Base-by-base conservation (phyloP, 495 filamentous ascomycete species). In the Baudoinia panamericana region DNA sequence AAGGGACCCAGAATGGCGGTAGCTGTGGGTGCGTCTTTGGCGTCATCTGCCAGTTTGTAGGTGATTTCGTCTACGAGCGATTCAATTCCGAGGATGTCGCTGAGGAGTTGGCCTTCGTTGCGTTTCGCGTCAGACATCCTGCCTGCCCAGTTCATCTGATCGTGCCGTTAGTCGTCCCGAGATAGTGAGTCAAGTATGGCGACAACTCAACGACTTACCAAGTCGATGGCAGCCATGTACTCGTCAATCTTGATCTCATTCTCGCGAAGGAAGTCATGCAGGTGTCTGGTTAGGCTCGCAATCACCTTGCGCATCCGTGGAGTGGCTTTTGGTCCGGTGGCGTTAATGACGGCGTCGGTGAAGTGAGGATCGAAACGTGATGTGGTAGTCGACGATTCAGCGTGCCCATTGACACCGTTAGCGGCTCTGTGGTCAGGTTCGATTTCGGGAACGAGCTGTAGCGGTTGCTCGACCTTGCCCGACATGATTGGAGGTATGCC, bases 51-150 rank as follows among this genome's bases (percentile, higher is more conserved):
- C 43, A 75, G 62, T 38, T 70, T 81, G 53, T 75, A 77, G 26
- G 78, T 84, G 51, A 87, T 84, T 54, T 84, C 78, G 56, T 85
- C 82, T 30, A 80, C 76, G 9, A 87, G 67, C 5, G 76, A 72
- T 58, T 84, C 80, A 11, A 86, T 60, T 20, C 81, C 81, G 17
- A 84, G 63, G 39, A 86, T 66, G 52, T 86, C 81, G 54, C 69
- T 76, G 12, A 86, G 58, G 11, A 83, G 64, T 48, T 79, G 76
- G 20, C 75, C 74, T 62, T 86, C 81, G 46, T 86, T 82, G 28
- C 81, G 76, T 41, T 68, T 70, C 38, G 78, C 71, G 46, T 72
- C 63, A 43, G 76, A 82, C 72, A 81, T 80, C 47, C 66, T 67
- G 21, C 81, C 81, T n/a, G 72, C 71, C 57, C 70, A 72, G 62